These are phyloP conservation scores for Microsporum ferrugineum DNA, from an alignment of 2,329 filamentous ascomycete genomes.

Conservation along the genomic window DNA sequence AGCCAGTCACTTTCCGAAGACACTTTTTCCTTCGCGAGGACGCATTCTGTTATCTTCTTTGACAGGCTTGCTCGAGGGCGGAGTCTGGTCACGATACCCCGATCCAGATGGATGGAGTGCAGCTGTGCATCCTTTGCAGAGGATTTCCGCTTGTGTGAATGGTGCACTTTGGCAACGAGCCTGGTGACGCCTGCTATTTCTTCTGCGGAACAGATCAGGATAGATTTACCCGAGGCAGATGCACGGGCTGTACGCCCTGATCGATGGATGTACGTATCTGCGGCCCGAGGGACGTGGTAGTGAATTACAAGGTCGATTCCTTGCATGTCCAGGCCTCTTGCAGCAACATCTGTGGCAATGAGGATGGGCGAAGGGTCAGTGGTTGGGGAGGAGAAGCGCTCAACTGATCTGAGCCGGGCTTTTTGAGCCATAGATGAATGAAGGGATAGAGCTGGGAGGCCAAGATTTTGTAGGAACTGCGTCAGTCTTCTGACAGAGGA, in stretches of 20 bases:
- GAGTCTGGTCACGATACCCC: slow-evolving; percentile 62
- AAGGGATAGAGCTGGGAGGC: slow-evolving; percentile 62
- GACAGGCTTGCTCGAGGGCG: slow-evolving; percentile 66
- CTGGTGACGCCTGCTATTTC: slow-evolving; percentile 77
- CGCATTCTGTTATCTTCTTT: slow-evolving; percentile 76
- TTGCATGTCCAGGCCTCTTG: slow-evolving; percentile 85
- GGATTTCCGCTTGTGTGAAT: slow-evolving; percentile 41
- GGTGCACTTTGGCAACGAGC: slow-evolving; percentile 79
- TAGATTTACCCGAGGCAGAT: slow-evolving; percentile 62
- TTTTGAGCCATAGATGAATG: slow-evolving; percentile 97
- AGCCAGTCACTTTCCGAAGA: slow-evolving; percentile 77
- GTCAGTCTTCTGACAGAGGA: slow-evolving; percentile 76
- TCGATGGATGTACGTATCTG: slow-evolving; percentile 89
- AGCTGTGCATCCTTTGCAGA: slow-evolving; percentile 44
- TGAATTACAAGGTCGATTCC: slow-evolving; percentile 82
- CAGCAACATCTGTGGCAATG: slow-evolving; percentile 86
- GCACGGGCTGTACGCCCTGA: slow-evolving; percentile 90
- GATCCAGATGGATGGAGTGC: slow-evolving; percentile 66
- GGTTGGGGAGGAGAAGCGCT: slow-evolving; percentile 62
- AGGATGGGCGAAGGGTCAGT: slow-evolving; percentile 54
- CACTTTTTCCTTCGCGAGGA: slow-evolving; percentile 76
- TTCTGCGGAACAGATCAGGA: slow-evolving; percentile 82
- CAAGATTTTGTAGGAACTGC: slow-evolving; percentile 71
- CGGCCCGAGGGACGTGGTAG: slow-evolving; percentile 85
- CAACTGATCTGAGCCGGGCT: slow-evolving; percentile 80